Evolutionary conservation across 345 rosid species (phyloP), one percentile per base, ranked within the genome.

Genomic region (Zanthoxylum bungeanum): DNA sequence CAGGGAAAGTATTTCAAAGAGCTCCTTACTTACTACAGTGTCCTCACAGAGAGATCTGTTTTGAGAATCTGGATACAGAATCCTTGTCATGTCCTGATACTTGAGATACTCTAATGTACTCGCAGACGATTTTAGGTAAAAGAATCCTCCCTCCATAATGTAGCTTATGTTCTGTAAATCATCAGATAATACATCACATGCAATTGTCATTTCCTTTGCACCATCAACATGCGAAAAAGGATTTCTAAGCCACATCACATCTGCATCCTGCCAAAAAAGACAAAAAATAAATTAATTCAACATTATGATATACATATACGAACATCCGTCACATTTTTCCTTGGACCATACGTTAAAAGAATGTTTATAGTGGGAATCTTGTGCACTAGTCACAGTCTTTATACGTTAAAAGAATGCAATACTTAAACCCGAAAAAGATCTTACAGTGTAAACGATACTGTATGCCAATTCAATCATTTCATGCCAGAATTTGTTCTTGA

Each of bases 191-290:
- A 72, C 66, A 64, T 77, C 68, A n/a, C 87, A 85, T 5, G 79
- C 79, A 51, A 76, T 67, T 44, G 82, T 65, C 24, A 89, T 0
- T 34, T 63, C 61, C 30, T 40, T 4, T 1, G 1, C 0, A 11
- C 59, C 16, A 34, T 51, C 1, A 7, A 86, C 51, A 2, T 44
- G 71, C 33, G 37, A 17, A 37, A 84, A 27, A 40, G 91, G 97
- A 73, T 87, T 84, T 74, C 82, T 80, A 16, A 89, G 27, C 92
- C 91, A 86, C 85, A 83, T 76, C 24, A 78, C 85, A 60, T 89
- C 87, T 46, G 81, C 84, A 62, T 86, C 87, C 92, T 85, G 80
- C 69, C 77, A 24, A 7, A 36, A 66, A 10, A 46, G 25, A 14
- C 6, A 64, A 5, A 8, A 21, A 5, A 5, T 36, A 62, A 16